Evolutionary conservation across 495 filamentous ascomycete genomes (phyloP), one percentile per base, ranked within the genome.

Genomic region (Aspergillus ellipticus): DNA sequence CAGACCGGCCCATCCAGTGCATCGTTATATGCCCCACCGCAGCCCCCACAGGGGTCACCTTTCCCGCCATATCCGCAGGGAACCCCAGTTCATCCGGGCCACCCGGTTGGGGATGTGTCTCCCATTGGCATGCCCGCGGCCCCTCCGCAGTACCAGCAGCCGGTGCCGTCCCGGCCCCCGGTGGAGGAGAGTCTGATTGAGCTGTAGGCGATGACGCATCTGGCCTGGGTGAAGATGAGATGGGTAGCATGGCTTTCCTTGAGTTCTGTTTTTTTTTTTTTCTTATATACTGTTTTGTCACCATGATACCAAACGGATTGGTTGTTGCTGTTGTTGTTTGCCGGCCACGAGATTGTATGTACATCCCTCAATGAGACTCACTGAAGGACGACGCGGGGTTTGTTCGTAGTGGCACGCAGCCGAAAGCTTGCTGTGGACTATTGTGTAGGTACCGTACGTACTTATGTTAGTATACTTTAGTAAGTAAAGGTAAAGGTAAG

Each of bases 121-220:
- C 58, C 60, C 13, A 37, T 55, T 81, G 85, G 59, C 82, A 89
- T 35, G 68, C 82, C 37, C 86, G 90, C 88, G 79, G 49, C 83
- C 84, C 28, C 84, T 83, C 78, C 81, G 54, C 76, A 75, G 52
- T 70, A 66, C 33, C 69, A 71, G 58, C 67, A 74, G 50, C 66
- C 72, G 19, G 42, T 72, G 29, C 68, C 72, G 16, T 76, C 83
- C 52, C 78, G 83, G 10, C 80, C 83, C 13, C 71, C 55, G 26
- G 78, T 90, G 54, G 93, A 97, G 71, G 93, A 97, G 72, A 92
- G 88, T 63, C 74, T 97, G 69, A 97, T 97, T 72, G 93, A 97
- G 61, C 68, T 82, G 53, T 82, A 72, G 58, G 53, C 22, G 15
- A 6, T 17, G 48, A 29, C 33, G 17, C 3, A 28, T 20, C 31